A percentile compares a stretch with the other conserved stretches of the same genome.
These are phyloP conservation scores for Ceratocystis diversiconidia DNA, from an alignment of 2,329 filamentous ascomycete genomes.

Conservation along the genomic window DNA sequence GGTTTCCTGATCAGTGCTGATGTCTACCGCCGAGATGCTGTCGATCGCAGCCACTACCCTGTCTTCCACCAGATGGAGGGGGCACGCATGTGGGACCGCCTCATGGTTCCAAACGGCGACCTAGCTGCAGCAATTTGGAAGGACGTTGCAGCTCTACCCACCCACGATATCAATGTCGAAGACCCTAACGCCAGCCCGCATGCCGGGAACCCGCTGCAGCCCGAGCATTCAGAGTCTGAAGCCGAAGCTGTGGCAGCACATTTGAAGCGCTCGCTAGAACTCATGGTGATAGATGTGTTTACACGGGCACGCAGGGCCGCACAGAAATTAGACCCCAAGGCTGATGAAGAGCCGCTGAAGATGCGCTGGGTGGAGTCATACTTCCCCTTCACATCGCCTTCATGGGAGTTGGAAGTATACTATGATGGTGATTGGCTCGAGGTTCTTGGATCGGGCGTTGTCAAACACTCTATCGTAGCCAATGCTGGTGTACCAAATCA, in stretches of 20 bases:
- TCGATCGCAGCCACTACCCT: conserved; percentile 90
- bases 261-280: conserved; percentile 76
- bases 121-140: conserved; percentile 51
- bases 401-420: conserved; percentile 91
- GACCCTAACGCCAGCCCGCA: conserved; percentile 72
- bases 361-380: conserved; percentile 94
- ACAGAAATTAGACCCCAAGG: conserved; percentile 45
- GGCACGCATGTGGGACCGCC: conserved; percentile 73
- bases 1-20: conserved; percentile 89
- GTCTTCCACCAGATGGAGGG: conserved; percentile 99
- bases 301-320: conserved; percentile 61
- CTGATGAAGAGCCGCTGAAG: conserved; percentile 57
- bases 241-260: conserved; percentile 72
- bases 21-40: conserved; percentile 87
- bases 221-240: conserved; percentile 58
- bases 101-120: conserved; percentile 37
- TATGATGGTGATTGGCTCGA: conserved; percentile 94
- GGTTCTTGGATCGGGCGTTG: conserved; percentile 81
- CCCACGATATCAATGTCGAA: conserved; percentile 61
- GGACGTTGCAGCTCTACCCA: conserved; percentile 58
- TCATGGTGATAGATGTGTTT: conserved; percentile 83
- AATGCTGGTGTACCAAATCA: conserved; percentile 61
- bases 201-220: conserved; percentile 69
- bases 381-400: conserved; percentile 92
- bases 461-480: conserved; percentile 66